Base-by-base conservation (phyloP, 2,329 filamentous ascomycete species). In the Colletotrichum lini region DNA sequence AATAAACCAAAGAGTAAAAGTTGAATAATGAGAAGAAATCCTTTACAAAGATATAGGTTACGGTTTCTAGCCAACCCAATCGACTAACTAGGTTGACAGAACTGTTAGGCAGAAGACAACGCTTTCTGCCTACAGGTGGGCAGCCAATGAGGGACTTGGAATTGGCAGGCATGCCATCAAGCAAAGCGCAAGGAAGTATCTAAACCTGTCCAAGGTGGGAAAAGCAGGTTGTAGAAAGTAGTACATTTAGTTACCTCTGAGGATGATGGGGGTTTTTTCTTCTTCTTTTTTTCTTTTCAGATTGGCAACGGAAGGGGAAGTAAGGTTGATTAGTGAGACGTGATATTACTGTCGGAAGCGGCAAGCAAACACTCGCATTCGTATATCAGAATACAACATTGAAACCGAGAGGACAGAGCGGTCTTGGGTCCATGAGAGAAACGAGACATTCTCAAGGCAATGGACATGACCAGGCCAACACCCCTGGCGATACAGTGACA, bases 401-500 rank as follows among this genome's bases (percentile, higher is more conserved):
- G 12, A 6, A 16, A 40, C 12, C 35, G 53, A 23, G 35, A 0
- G 9, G n/a, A 13, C 12, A 49, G 47, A n/a, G n/a, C 16, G 21
- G 21, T 1, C 30, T 40, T 16, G 35, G 35, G 18, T 23, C 23
- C 38, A 16, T 57, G 54, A 42, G 42, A 40, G 35, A 57, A 21
- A 57, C 40, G 35, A n/a, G 35, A 15, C 53, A 42, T 21, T 54
- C 10, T 54, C 6, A 4, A 38, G 30, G 52, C 9, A 54, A 38
- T 50, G n/a, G 18, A 30, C 2, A 49, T 15, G 30, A 50, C 10
- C 6, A 9, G 44, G 12, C 26, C 18, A 47, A 10, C 18, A 23
- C 42, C 23, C 38, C 45, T 8, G 15, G n/a, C 26, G 40, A 62
- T 18, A 35, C 59, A 62, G 35, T 62, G 59, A 52, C 59, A 50